Evolutionary conservation across 83 land plant genomes (phyloP).

Genomic region (Diphasiastrum complanatum): DNA sequence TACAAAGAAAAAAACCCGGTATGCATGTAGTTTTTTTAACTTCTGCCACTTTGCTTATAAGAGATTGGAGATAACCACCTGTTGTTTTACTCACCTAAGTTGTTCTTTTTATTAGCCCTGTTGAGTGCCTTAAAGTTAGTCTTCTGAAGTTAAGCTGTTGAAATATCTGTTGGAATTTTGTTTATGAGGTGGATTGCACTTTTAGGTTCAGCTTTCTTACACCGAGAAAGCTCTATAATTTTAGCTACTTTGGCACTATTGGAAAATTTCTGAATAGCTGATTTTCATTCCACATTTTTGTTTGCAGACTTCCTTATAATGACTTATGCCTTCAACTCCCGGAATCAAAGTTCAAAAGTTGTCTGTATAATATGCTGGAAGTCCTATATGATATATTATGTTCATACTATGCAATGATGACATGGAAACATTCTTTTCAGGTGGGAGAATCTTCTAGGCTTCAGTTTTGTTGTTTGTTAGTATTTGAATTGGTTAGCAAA

Average conservation of each 20-base stretch:
- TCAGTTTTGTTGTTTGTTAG: not conserved
- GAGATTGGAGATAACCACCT: too few species aligned
- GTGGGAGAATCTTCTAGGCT: conserved; percentile 14
- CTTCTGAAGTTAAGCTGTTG: too few species aligned
- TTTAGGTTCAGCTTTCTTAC: not conserved
- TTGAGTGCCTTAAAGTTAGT: too few species aligned
- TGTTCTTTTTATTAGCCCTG: too few species aligned
- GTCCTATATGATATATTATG: conserved; percentile 51
- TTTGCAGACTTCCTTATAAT: conserved; percentile 67
- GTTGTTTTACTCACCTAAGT: too few species aligned
- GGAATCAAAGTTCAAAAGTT: conserved; percentile 59
- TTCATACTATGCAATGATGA: conserved; percentile 63
- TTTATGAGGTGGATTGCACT: conserved; percentile 41
- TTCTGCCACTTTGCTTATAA: not conserved
- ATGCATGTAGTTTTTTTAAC: not conserved
- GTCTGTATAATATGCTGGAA: conserved; percentile 54
- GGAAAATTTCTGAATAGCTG: not conserved
- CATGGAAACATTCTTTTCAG: conserved; percentile 40
- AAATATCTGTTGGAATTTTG: too few species aligned
- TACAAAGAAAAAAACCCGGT: conserved; percentile 28
- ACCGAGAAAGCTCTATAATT: not conserved
- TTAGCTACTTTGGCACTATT: not conserved
- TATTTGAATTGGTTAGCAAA: not conserved
- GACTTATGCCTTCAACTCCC: conserved; percentile 69
- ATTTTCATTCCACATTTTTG: conserved; percentile 6